phyloP scores from a whole-genome alignment of 1,284 basidiomycete species.

The Microbotryum scabiosae region DNA sequence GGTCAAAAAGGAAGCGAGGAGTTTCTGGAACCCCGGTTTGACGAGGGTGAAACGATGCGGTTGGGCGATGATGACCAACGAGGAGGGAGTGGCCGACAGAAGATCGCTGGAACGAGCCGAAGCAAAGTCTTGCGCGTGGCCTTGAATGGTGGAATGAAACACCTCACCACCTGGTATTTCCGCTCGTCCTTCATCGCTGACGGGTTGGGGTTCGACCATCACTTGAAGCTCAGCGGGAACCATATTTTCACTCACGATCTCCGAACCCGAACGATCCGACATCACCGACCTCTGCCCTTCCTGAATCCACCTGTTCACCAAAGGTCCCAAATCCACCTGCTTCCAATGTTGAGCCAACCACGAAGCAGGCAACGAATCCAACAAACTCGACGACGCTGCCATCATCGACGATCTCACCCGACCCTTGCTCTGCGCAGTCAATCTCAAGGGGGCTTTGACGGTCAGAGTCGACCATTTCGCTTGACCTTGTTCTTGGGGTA shows the following conservation, averaged over 20 bases:
- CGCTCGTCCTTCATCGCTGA: slow-evolving; percentile 39
- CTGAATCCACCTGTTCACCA: too few species aligned
- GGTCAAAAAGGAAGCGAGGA: slow-evolving; percentile 27
- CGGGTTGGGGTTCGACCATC: slow-evolving; percentile 2
- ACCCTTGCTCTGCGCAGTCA: too few species aligned
- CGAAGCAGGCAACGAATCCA: too few species aligned
- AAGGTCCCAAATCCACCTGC: too few species aligned
- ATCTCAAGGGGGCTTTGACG: too few species aligned
- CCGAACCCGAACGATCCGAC: too few species aligned
- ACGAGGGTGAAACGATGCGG: slow-evolving; percentile 73
- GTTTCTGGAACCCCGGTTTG: slow-evolving; percentile 59
- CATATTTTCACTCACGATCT: neutral
- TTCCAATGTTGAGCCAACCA: too few species aligned
- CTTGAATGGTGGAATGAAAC: slow-evolving; percentile 52
- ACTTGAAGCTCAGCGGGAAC: neutral
- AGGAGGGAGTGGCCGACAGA: neutral
- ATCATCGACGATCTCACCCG: too few species aligned
- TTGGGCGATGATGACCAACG: slow-evolving; percentile 45
- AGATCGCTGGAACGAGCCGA: slow-evolving; percentile 53
- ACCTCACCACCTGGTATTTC: slow-evolving; percentile 51
- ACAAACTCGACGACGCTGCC: too few species aligned
- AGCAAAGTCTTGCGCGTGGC: slow-evolving; percentile 32
- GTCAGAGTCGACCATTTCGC: too few species aligned
- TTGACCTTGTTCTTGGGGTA: too few species aligned
- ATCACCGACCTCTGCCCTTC: too few species aligned